Evolutionary conservation across 208 protist genomes (phyloP).

Genomic region (Leishmania gerbilli): DNA sequence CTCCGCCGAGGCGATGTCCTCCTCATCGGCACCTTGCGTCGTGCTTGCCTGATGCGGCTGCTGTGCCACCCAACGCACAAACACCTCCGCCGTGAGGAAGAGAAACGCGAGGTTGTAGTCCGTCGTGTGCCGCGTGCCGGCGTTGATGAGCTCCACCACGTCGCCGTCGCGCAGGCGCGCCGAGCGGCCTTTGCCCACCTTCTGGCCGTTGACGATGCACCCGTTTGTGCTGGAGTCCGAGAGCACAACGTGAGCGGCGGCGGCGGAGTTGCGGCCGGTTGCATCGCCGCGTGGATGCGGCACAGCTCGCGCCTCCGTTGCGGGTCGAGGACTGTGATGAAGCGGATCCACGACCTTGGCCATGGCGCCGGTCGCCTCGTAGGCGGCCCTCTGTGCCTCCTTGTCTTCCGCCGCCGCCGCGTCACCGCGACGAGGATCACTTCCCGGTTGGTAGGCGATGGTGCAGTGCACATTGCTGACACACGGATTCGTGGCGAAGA

Average conservation of each 20-base stretch:
- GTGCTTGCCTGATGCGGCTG: not conserved
- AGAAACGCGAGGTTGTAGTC: constrained; percentile 55
- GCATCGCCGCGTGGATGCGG: not conserved
- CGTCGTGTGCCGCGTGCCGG: constrained; percentile 27
- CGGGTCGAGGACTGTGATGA: not conserved
- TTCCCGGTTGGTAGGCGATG: constrained; percentile 9
- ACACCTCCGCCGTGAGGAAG: constrained; percentile 35
- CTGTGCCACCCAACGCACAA: constrained; percentile 17
- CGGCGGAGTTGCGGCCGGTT: not conserved
- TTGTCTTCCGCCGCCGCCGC: not conserved
- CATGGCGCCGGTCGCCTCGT: not conserved
- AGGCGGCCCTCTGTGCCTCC: not conserved
- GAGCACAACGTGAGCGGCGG: constrained; percentile 23
- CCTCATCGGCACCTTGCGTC: not conserved
- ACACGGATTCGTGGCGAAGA: constrained; percentile 44
- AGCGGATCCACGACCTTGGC: not conserved
- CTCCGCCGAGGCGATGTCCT: not conserved
- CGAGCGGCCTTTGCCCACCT: constrained; percentile 41
- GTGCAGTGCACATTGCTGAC: constrained; percentile 60
- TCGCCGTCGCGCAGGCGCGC: constrained; percentile 34
- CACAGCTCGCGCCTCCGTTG: not conserved
- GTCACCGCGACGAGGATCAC: not conserved
- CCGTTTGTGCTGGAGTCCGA: constrained; percentile 72
- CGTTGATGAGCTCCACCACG: constrained; percentile 52
- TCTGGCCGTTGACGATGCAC: constrained; percentile 35